phyloP scores from a whole-genome alignment of 441 rosid species.

The Macaranga tanarius region DNA sequence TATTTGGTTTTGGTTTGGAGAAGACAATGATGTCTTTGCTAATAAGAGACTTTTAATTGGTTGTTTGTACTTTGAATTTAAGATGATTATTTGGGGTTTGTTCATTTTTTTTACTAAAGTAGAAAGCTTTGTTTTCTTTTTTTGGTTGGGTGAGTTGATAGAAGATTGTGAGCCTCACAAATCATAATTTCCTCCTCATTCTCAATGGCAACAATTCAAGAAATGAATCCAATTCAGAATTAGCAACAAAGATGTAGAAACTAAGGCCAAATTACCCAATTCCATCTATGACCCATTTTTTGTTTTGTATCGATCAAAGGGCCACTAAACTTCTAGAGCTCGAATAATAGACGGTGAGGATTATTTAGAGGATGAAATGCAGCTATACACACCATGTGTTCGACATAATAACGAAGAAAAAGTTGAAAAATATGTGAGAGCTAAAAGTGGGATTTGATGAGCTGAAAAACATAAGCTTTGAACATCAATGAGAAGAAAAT shows the following conservation, averaged over 20 bases:
- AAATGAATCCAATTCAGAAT: too few relatives aligned
- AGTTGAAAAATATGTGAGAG: slow-evolving; percentile 41
- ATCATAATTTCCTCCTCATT: slow-evolving; percentile 56
- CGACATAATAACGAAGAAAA: slow-evolving; percentile 60
- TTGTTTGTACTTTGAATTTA: too few relatives aligned
- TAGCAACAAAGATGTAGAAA: slow-evolving; percentile 28
- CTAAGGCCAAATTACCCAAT: slow-evolving; percentile 29
- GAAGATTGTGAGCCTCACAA: too few relatives aligned
- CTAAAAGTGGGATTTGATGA: slow-evolving; percentile 42
- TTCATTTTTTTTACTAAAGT: too few relatives aligned
- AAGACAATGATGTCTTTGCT: too few relatives aligned
- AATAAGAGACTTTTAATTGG: too few relatives aligned
- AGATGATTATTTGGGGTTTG: too few relatives aligned
- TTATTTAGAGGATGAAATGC: slow-evolving; percentile 42
- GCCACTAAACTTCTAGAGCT: slow-evolving; percentile 52
- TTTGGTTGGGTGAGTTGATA: too few relatives aligned
- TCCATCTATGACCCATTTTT: slow-evolving; percentile 42
- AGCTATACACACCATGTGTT: slow-evolving; percentile 48
- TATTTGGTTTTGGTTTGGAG: too few relatives aligned
- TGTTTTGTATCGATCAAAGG: slow-evolving; percentile 40
- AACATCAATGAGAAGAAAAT: slow-evolving; percentile 63
- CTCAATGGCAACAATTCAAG: too few relatives aligned
- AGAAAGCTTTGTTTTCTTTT: too few relatives aligned
- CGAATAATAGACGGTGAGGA: slow-evolving; percentile 35
- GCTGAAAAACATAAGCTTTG: slow-evolving; percentile 69